These are phyloP conservation scores for Arabidopsis lyrata DNA, from an alignment of 441 rosid genomes.

Conservation along the genomic window DNA sequence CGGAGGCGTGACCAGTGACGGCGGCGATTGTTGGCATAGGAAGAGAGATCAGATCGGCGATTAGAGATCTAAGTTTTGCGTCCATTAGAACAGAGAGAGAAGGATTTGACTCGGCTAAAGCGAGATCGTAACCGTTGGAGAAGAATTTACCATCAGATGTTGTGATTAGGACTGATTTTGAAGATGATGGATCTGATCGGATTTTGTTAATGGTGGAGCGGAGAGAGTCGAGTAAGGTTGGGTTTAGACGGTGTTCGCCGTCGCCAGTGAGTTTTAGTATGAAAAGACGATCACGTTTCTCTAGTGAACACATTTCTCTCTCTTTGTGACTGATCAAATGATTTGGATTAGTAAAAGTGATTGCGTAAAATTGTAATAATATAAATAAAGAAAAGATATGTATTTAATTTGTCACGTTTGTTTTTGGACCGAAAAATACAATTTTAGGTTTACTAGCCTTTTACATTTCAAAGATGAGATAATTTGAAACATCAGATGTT, in stretches of 20 bases:
- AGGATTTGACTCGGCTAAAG: conserved; percentile 47
- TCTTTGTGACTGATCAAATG: neutral
- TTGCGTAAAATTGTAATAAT: too few species aligned
- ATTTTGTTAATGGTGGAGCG: conserved; percentile 51
- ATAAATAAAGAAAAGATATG: too few species aligned
- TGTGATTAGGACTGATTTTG: conserved; percentile 60
- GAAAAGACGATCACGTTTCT: conserved; percentile 60
- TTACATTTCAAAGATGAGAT: too few species aligned
- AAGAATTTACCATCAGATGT: conserved; percentile 74
- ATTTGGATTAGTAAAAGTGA: too few species aligned
- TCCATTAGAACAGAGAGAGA: conserved; percentile 44
- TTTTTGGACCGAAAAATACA: too few species aligned
- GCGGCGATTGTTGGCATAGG: conserved; percentile 86
- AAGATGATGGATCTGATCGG: conserved; percentile 47
- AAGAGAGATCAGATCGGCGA: conserved; percentile 62
- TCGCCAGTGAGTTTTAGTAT: conserved; percentile 60
- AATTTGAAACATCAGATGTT: too few species aligned
- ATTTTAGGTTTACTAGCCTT: too few species aligned
- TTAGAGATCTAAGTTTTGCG: conserved; percentile 49
- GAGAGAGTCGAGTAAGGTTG: conserved; percentile 53
- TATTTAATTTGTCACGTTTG: neutral
- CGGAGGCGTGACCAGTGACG: conserved; percentile 71
- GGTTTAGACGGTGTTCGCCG: conserved; percentile 72
- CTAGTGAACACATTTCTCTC: conserved; percentile 55
- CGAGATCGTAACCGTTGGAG: conserved; percentile 75